Percentiles rank a stretch among this genome's conserved stretches.
These are phyloP conservation scores for Auriculariales sp. DNA, from an alignment of 768 basidiomycete species.

Conservation along the genomic window DNA sequence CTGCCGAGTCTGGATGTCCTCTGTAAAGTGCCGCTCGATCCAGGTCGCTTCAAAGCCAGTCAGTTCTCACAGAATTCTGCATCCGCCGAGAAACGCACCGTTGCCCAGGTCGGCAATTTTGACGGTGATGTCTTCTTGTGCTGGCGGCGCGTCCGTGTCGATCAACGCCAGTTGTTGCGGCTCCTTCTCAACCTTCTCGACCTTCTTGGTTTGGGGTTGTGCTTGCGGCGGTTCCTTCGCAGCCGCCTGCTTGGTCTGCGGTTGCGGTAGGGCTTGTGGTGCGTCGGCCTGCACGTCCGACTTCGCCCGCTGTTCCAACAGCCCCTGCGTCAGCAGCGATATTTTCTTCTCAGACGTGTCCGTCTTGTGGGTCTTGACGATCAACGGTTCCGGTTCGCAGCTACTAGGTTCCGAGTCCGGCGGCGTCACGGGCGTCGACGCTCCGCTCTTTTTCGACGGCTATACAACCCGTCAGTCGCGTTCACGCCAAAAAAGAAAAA, in stretches of 20 bases:
- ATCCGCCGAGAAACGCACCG: conserved; percentile 52
- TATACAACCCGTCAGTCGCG: background rate
- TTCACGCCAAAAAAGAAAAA: background rate
- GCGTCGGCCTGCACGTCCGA: background rate
- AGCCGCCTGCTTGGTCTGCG: conserved; percentile 7
- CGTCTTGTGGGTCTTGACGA: conserved; percentile 12
- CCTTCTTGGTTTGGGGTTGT: too few relatives aligned
- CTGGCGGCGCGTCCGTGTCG: conserved; percentile 19
- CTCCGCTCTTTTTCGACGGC: background rate
- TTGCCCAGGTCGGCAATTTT: conserved; percentile 99
- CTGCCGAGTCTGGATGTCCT: conserved; percentile 95
- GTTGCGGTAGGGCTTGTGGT: background rate
- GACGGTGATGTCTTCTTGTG: conserved; percentile 70
- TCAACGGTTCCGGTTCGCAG: too few relatives aligned
- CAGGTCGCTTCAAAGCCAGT: conserved; percentile 60
- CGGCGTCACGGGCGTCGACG: background rate
- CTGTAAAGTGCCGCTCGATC: conserved; percentile 94
- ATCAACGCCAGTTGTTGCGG: too few relatives aligned
- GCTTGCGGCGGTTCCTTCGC: conserved; percentile 5
- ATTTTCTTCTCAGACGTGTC: conserved; percentile 32
- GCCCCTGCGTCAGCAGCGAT: conserved; percentile 49
- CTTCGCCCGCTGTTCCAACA: background rate
- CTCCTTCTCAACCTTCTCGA: too few relatives aligned
- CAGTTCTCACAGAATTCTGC: too few relatives aligned
- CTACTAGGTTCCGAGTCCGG: background rate